Base-by-base conservation (phyloP, 495 filamentous ascomycete genomes). In the Pseudomonodictys pantanalensis region DNA sequence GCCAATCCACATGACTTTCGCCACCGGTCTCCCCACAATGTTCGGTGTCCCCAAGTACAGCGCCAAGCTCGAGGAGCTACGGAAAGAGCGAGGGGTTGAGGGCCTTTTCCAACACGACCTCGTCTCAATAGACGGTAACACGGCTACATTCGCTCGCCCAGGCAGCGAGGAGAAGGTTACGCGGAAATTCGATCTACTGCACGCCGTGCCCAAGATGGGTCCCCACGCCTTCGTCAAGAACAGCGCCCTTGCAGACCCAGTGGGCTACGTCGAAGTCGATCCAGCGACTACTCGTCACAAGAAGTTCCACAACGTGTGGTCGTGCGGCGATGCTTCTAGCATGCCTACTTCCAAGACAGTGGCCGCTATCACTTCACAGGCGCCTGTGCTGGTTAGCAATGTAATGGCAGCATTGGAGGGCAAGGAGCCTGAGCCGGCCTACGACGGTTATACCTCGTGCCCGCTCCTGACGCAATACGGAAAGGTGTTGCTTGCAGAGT, bases 41-140 rank as follows among this genome's bases (percentile, higher is more conserved):
- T 88, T 88, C 59, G 84, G 80, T 32, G 84, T 88, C 43, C 82
- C 84, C 48, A 88, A 87, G 72, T 88, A 88, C 66, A 83, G 76
- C 60, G 79, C 79, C 18, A 75, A 10, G 1, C 76, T 88, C 1
- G 84, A 87, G 44, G 72, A 77, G 32, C 72, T 88, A 64, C 83
- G 85, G 29, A 71, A 81, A 70, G 76, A 87, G 66, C 75, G 85
- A 30, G 79, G 81, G 12, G 84, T 88, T 2, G 83, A 86, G 65
- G 84, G 81, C 0, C 71, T 87, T 18, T 88, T 88, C 69, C 76
- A 79, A 55, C 85, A 88, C 52, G 83, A 87, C 64, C 78, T 88
- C 2, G 69, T 85, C n/a, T 73, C 77, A 25, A 70, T 87, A 18
- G 77, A 86, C 43, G 82, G 82, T 23, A 81, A 81, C 65, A 77